A percentile compares a stretch with the other conserved stretches of the same genome.
Evolutionary conservation across 75 land plant species (phyloP).

Genomic region (Adiantum capillusveneris): DNA sequence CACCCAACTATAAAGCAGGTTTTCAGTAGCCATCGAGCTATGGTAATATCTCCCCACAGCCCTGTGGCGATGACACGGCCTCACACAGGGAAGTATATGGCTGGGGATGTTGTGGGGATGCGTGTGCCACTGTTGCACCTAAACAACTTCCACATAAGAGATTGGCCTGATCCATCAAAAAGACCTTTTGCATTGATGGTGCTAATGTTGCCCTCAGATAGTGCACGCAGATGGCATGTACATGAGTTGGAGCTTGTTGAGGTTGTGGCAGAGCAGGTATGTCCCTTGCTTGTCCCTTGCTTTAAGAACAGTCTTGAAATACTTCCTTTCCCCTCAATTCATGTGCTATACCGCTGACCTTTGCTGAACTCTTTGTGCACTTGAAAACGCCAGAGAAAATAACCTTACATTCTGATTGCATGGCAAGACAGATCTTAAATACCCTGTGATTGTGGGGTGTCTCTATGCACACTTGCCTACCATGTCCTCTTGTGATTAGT

Average conservation of each 20-base stretch:
- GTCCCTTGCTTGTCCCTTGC: no score
- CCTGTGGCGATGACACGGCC: conserved; percentile 57
- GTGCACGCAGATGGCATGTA: conserved; percentile 80
- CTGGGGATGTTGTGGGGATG: conserved; percentile 73
- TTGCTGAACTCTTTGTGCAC: no score
- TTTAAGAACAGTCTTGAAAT: no score
- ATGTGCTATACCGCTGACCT: no score
- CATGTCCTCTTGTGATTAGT: no score
- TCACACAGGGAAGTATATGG: conserved; percentile 37
- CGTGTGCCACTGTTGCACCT: conserved; percentile 74
- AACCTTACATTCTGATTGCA: no score
- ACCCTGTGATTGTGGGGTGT: no score
- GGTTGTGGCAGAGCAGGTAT: conserved; percentile 85
- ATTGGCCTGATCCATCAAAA: conserved; percentile 57
- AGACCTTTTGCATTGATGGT: conserved; percentile 77
- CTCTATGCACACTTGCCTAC: no score
- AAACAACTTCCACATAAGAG: conserved; percentile 57
- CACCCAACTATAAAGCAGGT: conserved; percentile 59
- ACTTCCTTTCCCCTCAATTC: no score
- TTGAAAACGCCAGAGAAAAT: no score
- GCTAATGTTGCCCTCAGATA: conserved; percentile 73
- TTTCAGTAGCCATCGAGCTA: conserved; percentile 51
- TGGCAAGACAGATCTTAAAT: no score
- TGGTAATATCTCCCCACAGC: conserved; percentile 47
- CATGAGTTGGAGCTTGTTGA: conserved; percentile 90